Conservation (phyloP, 1,284 basidiomycete species). For the Sporisorium reilianum region DNA sequence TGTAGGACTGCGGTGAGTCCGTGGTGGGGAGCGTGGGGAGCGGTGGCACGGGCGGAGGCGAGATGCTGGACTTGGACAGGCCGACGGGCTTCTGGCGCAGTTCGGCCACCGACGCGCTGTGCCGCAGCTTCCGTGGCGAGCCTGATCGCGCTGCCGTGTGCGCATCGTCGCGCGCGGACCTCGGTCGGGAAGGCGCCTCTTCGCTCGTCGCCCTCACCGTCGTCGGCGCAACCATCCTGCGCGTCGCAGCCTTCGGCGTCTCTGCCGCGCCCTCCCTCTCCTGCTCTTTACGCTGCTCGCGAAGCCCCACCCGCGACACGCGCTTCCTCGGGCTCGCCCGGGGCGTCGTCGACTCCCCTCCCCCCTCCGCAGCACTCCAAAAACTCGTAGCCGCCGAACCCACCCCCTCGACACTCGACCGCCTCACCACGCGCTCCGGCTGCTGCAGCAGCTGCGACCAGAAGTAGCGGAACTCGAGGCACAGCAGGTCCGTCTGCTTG, state of each 20-base stretch:
- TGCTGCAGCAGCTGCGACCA: slow-evolving; percentile 40
- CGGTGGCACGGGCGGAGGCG: slow-evolving; percentile 15
- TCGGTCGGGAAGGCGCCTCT: slow-evolving; percentile 26
- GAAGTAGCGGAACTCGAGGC: slow-evolving; percentile 52
- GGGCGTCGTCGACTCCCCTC: slow-evolving; percentile 18
- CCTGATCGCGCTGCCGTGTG: background rate
- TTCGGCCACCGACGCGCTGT: slow-evolving; percentile 32
- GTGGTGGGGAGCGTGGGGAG: slow-evolving; percentile 2
- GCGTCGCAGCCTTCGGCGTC: slow-evolving; percentile 22
- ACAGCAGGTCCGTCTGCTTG: slow-evolving; percentile 50
- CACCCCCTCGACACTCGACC: slow-evolving; percentile 3
- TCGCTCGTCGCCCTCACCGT: slow-evolving; percentile 34
- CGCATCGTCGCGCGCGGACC: background rate
- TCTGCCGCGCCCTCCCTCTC: slow-evolving; percentile 1
- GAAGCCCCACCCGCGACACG: slow-evolving; percentile 5
- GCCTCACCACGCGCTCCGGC: slow-evolving; percentile 11
- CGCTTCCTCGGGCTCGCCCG: slow-evolving; percentile 27
- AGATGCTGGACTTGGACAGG: slow-evolving; percentile 5
- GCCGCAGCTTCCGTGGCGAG: slow-evolving; percentile 29
- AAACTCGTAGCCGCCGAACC: slow-evolving; percentile 13
- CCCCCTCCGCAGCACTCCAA: slow-evolving; percentile 4
- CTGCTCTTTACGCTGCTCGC: slow-evolving; percentile 10
- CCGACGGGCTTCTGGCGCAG: slow-evolving; percentile 19
- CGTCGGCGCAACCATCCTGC: slow-evolving; percentile 11
- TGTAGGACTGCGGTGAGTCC: slow-evolving; percentile 10